Conservation (phyloP, 2,329 filamentous ascomycete species). For the Cladosporium colombiae region DNA sequence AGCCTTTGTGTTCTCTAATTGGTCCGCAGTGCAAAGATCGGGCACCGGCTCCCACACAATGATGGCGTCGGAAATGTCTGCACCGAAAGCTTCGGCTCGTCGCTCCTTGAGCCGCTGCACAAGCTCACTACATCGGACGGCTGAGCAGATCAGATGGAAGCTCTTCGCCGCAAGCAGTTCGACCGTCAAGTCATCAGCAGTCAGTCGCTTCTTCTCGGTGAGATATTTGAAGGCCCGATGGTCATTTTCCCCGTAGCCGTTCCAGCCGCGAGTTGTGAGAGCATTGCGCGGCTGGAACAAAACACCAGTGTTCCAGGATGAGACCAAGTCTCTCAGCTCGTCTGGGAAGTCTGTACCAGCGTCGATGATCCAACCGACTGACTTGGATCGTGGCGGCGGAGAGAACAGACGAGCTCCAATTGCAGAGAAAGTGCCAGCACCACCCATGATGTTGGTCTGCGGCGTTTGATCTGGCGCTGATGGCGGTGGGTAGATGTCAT, state of each 20-base stretch:
- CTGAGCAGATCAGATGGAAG: slow-evolving; percentile 86
- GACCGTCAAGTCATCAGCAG: slow-evolving; percentile 68
- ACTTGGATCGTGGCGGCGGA: slow-evolving; percentile 65
- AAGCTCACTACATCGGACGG: slow-evolving; percentile 73
- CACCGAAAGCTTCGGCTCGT: slow-evolving; percentile 21
- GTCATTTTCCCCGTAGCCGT: slow-evolving; percentile 70
- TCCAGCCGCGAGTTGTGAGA: slow-evolving; percentile 88
- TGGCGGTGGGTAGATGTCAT: slow-evolving; percentile 85
- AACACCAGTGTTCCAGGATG: slow-evolving; percentile 74
- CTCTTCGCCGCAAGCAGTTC: slow-evolving; percentile 69
- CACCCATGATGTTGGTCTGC: slow-evolving; percentile 77
- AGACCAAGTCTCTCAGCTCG: slow-evolving; percentile 63
- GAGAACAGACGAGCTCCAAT: slow-evolving; percentile 88
- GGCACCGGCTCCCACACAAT: slow-evolving; percentile 97
- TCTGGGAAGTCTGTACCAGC: slow-evolving; percentile 82
- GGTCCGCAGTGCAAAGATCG: slow-evolving; percentile 74
- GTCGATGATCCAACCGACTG: slow-evolving; percentile 89
- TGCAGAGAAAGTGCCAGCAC: slow-evolving; percentile 82
- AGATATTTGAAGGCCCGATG: slow-evolving; percentile 72
- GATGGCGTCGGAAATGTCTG: slow-evolving; percentile 49
- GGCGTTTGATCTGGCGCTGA: slow-evolving; percentile 57
- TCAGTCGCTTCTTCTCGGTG: slow-evolving; percentile 81
- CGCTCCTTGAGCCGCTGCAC: slow-evolving; percentile 67
- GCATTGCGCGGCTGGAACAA: slow-evolving; percentile 67
- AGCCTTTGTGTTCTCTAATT: slow-evolving; percentile 54